Evolutionary conservation across 2,329 filamentous ascomycete species (phyloP), one percentile per base, ranked within the genome.

Genomic region (Ophiosphaerella herpotricha): DNA sequence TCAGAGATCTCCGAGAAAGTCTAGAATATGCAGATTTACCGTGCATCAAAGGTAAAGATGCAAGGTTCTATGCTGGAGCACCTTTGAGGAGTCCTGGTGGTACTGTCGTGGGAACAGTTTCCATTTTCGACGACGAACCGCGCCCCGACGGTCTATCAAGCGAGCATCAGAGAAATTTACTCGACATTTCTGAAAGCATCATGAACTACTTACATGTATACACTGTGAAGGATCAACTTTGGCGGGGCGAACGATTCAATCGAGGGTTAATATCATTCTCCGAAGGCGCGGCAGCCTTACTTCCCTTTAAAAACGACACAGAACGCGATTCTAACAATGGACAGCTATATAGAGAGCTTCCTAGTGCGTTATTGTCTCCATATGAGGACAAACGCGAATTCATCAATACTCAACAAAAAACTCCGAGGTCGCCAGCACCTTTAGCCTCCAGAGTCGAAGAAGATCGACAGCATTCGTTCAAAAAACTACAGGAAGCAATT

Each of bases 221-320:
- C 11, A 65, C 61, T 2, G 48, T 67, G 49, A 62, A 50, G 29
- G 64, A 70, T 12, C 48, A 63, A 31, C 62, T 61, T 38, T 52
- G 43, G 9, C 60, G 63, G 7, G 64, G 66, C 5, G 68, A 73
- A 39, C 57, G 58, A 14, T 60, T 73, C 43, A 66, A 62, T 4
- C 61, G 69, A 9, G 69, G 67, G 1, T 61, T 73, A 0, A 55
- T 68, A 4, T 67, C 64, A 0, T 73, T 73, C 38, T 55, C 58
- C 0, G 63, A 70, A 44, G 66, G 69, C 2, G 61, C 60, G 1
- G 59, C 63, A n/a, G 38, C 43, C n/a, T 39, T 67, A 21, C 32
- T 58, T 26, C 60, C 60, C 1, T 55, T 62, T 7, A 53, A 58
- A 13, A 48, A 45, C 14, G 39, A 33, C 0, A 31, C 18, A 12